These are phyloP conservation scores for Cercospora nicotianae DNA, from an alignment of 2,329 filamentous ascomycete genomes.

Conservation along the genomic window DNA sequence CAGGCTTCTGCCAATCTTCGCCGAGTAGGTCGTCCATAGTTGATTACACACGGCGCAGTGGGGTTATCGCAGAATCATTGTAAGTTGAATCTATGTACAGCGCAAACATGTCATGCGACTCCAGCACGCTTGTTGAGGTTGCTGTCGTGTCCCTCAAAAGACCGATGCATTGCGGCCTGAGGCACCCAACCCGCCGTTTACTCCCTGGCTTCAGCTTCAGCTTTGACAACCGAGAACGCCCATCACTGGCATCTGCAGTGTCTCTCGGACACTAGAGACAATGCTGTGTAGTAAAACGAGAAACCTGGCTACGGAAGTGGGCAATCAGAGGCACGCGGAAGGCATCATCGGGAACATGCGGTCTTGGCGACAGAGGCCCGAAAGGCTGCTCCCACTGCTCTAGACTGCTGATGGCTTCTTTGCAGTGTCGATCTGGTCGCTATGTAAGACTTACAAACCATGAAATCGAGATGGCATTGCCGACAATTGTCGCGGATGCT, in stretches of 20 bases:
- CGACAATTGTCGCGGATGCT: not conserved
- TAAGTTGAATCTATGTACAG: not conserved
- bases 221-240: not conserved
- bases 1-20: slow-evolving; percentile 48
- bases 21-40: slow-evolving; percentile 52
- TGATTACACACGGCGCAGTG: not conserved
- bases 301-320: not conserved
- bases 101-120: slow-evolving; percentile 7
- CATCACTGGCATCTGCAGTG: not conserved
- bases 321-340: not conserved
- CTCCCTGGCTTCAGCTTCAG: not conserved
- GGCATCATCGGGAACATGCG: not conserved
- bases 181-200: not conserved
- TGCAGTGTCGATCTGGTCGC: not conserved
- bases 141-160: not conserved
- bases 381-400: not conserved
- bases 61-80: slow-evolving; percentile 11
- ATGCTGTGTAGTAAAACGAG: not conserved
- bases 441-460: not conserved
- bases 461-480: not conserved
- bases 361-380: not conserved
- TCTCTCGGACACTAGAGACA: not conserved
- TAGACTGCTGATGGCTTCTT: not conserved
- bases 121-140: not conserved
- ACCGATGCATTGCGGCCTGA: slow-evolving; percentile 1